Conservation (phyloP, 352 stramenopile genomes). For the Globisporangium heterothallicum region DNA sequence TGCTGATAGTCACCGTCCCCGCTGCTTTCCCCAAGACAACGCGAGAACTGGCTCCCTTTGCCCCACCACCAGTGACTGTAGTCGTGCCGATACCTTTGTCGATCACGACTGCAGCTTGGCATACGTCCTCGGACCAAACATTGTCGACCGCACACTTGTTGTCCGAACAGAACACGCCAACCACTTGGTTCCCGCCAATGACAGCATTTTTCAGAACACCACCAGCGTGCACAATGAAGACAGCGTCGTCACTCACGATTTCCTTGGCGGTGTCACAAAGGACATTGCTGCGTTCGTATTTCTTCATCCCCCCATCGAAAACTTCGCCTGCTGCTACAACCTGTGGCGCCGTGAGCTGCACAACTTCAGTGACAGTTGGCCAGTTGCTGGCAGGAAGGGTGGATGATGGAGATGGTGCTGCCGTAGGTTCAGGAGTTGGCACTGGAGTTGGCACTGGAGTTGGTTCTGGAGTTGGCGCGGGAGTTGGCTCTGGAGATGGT, state of each 20-base stretch:
- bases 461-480: conserved; percentile 9
- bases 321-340: conserved; percentile 24
- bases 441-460: conserved; percentile 6
- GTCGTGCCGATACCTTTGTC: conserved; percentile 51
- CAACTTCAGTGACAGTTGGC: conserved; percentile 35
- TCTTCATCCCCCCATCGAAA: conserved; percentile 61
- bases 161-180: conserved; percentile 45
- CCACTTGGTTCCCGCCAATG: conserved; percentile 35
- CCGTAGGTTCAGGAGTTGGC: conserved; percentile 5
- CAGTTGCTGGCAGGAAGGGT: conserved; percentile 27
- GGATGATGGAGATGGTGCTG: neutral
- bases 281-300: conserved; percentile 50
- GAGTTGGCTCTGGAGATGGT: conserved; percentile 8
- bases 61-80: conserved; percentile 48
- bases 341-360: conserved; percentile 24
- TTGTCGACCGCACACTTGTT: conserved; percentile 60
- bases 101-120: conserved; percentile 45
- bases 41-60: conserved; percentile 30
- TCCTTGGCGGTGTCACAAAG: conserved; percentile 27
- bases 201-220: conserved; percentile 61
- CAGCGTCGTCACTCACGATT: conserved; percentile 32
- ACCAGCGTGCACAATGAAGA: conserved; percentile 59
- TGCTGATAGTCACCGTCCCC: conserved; percentile 44
- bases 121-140: conserved; percentile 51
- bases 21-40: conserved; percentile 43